Evolutionary conservation across 768 basidiomycete genomes (phyloP).

Genomic region (Fomitopsis serialis): DNA sequence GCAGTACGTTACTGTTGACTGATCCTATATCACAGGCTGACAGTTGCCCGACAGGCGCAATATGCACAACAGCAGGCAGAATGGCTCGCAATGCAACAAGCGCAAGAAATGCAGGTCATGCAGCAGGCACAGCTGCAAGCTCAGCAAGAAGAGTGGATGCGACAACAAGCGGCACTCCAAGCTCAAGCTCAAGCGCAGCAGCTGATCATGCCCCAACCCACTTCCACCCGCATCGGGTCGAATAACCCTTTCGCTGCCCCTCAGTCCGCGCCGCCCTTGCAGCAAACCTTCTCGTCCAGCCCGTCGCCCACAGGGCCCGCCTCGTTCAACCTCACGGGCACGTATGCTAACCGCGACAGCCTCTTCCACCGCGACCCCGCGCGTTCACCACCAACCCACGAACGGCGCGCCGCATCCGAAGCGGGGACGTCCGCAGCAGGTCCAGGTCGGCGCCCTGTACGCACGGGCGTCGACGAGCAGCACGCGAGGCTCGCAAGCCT

Average conservation of each 20-base stretch:
- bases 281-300: slow-evolving; percentile 24
- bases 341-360: slow-evolving; percentile 48
- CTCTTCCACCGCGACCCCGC: slow-evolving; percentile 33
- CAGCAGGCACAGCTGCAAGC: slow-evolving; percentile 42
- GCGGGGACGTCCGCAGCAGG: no score
- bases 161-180: slow-evolving; percentile 57
- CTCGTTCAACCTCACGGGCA: slow-evolving; percentile 65
- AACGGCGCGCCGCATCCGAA: slow-evolving; percentile 32
- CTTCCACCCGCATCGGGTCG: slow-evolving; percentile 46
- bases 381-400: slow-evolving; percentile 35
- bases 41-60: slow-evolving; percentile 52
- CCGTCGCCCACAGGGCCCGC: slow-evolving; percentile 35
- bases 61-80: slow-evolving; percentile 55
- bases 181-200: slow-evolving; percentile 45
- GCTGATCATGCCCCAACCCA: slow-evolving; percentile 32
- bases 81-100: slow-evolving; percentile 67
- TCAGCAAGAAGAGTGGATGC: slow-evolving; percentile 50
- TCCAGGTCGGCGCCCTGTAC: slow-evolving; percentile 1
- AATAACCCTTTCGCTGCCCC: slow-evolving; percentile 91
- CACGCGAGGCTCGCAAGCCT: slow-evolving; percentile 71
- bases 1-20: no score
- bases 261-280: slow-evolving; percentile 22
- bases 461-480: slow-evolving; percentile 57
- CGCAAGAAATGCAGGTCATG: slow-evolving; percentile 38
- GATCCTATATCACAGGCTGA: no score